Evolutionary conservation across 2,329 filamentous ascomycete species (phyloP).

Genomic region (Endothia cerciana): DNA sequence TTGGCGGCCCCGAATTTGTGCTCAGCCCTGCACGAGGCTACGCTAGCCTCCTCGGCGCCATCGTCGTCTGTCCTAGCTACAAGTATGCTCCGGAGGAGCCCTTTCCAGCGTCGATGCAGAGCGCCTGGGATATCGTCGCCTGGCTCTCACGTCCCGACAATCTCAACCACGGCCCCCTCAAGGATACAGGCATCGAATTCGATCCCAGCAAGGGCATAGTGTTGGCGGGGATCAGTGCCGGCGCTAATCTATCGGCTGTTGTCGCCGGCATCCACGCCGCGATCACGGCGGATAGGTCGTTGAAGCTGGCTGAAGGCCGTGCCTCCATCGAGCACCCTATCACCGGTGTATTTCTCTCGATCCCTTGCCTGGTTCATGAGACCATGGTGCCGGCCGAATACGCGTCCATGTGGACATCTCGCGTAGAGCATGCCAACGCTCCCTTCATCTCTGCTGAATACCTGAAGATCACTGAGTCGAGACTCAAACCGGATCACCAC

Average conservation of each 20-base stretch:
- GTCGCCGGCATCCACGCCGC: conserved; percentile 29
- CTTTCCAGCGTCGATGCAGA: conserved; percentile 24
- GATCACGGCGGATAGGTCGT: background rate
- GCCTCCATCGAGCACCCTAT: conserved; percentile 20
- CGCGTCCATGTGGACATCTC: conserved; percentile 19
- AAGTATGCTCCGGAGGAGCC: conserved; percentile 23
- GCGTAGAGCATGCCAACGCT: conserved; percentile 20
- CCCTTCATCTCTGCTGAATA: conserved; percentile 1
- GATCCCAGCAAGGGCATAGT: conserved; percentile 27
- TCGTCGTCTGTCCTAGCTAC: conserved; percentile 24
- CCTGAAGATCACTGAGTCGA: conserved; percentile 4
- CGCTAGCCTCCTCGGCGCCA: conserved; percentile 20
- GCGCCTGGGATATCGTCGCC: conserved; percentile 21
- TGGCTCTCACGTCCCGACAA: conserved; percentile 18
- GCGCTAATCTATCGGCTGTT: conserved; percentile 34
- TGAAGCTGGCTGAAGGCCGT: conserved; percentile 31
- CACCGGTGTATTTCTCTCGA: conserved; percentile 18
- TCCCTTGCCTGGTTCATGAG: conserved; percentile 18
- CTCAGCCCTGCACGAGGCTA: conserved; percentile 17
- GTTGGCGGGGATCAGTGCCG: conserved; percentile 30
- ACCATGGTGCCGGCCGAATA: conserved; percentile 18
- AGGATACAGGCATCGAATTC: conserved; percentile 17
- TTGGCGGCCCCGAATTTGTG: conserved; percentile 17
- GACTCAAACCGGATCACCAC: conserved; percentile 9
- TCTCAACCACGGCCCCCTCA: conserved; percentile 9